Percentiles rank a stretch among this genome's conserved stretches.
These are phyloP conservation scores for Rhynchospora breviuscula DNA, from an alignment of 176 grass and related monocot species.

Conservation along the genomic window DNA sequence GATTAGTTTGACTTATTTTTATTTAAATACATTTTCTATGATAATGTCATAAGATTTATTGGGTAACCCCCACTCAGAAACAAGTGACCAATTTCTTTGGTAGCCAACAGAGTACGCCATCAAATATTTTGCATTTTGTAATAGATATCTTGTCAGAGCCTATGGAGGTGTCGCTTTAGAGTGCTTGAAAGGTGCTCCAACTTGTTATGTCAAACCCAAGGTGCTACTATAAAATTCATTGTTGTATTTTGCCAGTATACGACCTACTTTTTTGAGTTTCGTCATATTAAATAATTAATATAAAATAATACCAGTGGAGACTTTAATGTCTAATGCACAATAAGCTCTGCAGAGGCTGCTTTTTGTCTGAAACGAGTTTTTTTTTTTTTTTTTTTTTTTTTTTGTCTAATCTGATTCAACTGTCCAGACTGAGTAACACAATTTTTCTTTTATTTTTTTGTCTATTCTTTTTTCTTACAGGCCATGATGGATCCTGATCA, in stretches of 20 bases:
- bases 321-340: too few species aligned
- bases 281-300: too few species aligned
- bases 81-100: slow-evolving; percentile 45
- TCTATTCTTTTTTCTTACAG: slow-evolving; percentile 31
- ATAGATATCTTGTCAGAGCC: slow-evolving; percentile 77
- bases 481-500: slow-evolving; percentile 94
- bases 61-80: slow-evolving; percentile 56
- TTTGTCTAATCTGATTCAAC: too few species aligned
- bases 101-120: slow-evolving; percentile 39
- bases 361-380: too few species aligned
- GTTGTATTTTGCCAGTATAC: background rate
- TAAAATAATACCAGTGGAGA: too few species aligned
- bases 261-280: too few species aligned
- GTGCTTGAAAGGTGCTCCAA: slow-evolving; percentile 76
- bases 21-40: slow-evolving; percentile 44
- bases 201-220: slow-evolving; percentile 84
- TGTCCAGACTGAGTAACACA: too few species aligned
- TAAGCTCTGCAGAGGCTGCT: too few species aligned
- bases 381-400: too few species aligned
- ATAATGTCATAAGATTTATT: slow-evolving; percentile 71
- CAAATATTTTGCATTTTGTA: background rate
- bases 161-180: slow-evolving; percentile 87
- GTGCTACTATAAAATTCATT: slow-evolving; percentile 15
- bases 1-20: background rate
- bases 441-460: background rate